phyloP scores from a whole-genome alignment of 2,329 filamentous ascomycete genomes.

The Aspergillus puulaauensis region DNA sequence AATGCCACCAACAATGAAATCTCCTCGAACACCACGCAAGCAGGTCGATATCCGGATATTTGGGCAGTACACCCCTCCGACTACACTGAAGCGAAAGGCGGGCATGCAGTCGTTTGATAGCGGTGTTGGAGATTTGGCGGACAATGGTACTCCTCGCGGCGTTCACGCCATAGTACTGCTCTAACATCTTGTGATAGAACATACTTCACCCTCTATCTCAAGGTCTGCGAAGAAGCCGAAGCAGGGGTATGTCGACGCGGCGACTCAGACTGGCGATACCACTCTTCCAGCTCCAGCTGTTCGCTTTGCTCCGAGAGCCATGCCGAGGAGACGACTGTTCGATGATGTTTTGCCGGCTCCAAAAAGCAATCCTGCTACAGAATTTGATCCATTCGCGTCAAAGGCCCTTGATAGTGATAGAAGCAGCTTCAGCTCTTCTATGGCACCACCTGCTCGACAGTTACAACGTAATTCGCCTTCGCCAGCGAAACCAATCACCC shows the following conservation, averaged over 20 bases:
- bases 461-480: not conserved
- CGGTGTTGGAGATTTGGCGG: not conserved
- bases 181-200: not conserved
- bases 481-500: not conserved
- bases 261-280: not conserved
- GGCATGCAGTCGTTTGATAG: constrained; percentile 4
- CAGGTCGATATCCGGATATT: constrained; percentile 4
- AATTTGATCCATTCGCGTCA: not conserved
- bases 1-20: not conserved
- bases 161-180: not conserved
- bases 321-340: not conserved
- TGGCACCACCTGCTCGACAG: not conserved
- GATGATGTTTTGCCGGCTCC: not conserved
- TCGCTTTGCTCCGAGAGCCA: not conserved
- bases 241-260: not conserved
- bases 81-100: constrained; percentile 1
- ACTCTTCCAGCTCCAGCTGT: not conserved
- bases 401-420: not conserved
- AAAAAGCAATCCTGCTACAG: not conserved
- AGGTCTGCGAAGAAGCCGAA: not conserved
- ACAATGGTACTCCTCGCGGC: not conserved
- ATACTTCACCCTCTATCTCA: not conserved
- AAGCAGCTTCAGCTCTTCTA: not conserved
- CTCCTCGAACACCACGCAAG: constrained; percentile 5
- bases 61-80: constrained; percentile 2